Conservation (phyloP, 345 rosid genomes). For the Stellera chamaejasme region DNA sequence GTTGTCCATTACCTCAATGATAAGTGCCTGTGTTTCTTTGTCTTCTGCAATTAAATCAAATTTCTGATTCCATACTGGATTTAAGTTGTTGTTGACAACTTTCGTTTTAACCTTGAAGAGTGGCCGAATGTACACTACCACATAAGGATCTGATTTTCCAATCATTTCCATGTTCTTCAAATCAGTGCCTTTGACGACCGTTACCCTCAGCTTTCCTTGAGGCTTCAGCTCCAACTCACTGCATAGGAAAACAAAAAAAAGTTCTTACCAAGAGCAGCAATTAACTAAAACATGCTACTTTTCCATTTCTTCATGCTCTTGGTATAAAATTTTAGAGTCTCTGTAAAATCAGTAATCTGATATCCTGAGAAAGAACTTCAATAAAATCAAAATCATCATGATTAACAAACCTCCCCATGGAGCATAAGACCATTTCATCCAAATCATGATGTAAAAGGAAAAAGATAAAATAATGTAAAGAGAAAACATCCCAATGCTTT, state of each 20-base stretch:
- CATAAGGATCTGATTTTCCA: conserved; percentile 94
- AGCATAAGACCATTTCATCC: too few relatives aligned
- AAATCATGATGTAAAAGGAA: too few relatives aligned
- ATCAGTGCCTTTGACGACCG: conserved; percentile 59
- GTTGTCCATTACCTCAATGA: conserved; percentile 50
- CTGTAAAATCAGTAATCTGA: too few relatives aligned
- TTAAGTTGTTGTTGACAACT: conserved; percentile 71
- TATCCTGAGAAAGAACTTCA: too few relatives aligned
- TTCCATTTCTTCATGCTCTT: too few relatives aligned
- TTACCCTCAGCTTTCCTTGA: conserved; percentile 67
- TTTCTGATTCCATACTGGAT: conserved; percentile 80
- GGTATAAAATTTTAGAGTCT: too few relatives aligned
- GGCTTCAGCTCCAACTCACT: conserved; percentile 98
- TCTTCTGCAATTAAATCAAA: conserved; percentile 84
- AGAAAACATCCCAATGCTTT: too few relatives aligned
- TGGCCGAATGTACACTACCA: conserved; percentile 59
- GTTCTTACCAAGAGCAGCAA: too few relatives aligned
- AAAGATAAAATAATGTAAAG: too few relatives aligned
- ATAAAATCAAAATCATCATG: too few relatives aligned
- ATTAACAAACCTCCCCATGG: too few relatives aligned
- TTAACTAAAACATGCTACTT: too few relatives aligned
- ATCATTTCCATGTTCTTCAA: conserved; percentile 93
- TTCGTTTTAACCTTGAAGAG: conserved; percentile 74
- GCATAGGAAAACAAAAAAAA: conserved; percentile 15
- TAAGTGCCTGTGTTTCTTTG: conserved; percentile 84